Conservation (phyloP, 176 grass and related monocot genomes). For the Bonia amplexicaulis region DNA sequence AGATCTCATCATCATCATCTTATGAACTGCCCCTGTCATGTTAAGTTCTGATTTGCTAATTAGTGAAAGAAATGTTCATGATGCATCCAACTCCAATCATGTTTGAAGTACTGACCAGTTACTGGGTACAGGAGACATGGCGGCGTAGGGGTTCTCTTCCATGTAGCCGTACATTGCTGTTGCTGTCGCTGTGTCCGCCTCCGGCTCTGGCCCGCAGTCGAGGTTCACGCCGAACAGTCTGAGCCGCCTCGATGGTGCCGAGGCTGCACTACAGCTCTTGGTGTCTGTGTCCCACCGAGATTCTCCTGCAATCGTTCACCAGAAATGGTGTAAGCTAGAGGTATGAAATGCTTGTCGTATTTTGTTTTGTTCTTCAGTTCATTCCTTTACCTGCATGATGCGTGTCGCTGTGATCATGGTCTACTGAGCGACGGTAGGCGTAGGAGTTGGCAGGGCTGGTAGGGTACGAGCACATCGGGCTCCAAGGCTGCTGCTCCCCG, state of each 20-base stretch:
- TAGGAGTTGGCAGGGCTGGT: slow-evolving; percentile 50
- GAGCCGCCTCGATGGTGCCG: slow-evolving; percentile 45
- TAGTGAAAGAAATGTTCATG: slow-evolving; percentile 26
- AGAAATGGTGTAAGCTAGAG: slow-evolving; percentile 16
- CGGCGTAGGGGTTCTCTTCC: slow-evolving; percentile 38
- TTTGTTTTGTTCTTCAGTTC: background rate
- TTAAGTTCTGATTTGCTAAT: slow-evolving; percentile 25
- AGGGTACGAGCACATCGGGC: slow-evolving; percentile 56
- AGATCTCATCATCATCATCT: slow-evolving; percentile 26
- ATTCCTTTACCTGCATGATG: slow-evolving; percentile 43
- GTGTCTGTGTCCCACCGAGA: slow-evolving; percentile 28
- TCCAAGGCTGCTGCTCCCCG: slow-evolving; percentile 56
- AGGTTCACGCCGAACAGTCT: slow-evolving; percentile 90
- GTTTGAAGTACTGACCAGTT: slow-evolving; percentile 51
- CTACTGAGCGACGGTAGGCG: slow-evolving; percentile 27
- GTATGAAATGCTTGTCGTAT: slow-evolving; percentile 4
- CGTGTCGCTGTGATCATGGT: slow-evolving; percentile 41
- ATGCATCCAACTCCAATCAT: slow-evolving; percentile 7
- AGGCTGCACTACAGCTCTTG: slow-evolving; percentile 32
- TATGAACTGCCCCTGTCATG: slow-evolving; percentile 46
- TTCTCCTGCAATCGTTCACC: slow-evolving; percentile 35
- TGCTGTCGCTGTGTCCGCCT: slow-evolving; percentile 4
- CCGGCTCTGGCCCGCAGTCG: slow-evolving; percentile 60
- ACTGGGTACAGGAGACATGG: slow-evolving; percentile 34
- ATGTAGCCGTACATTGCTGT: slow-evolving; percentile 34